Evolutionary conservation across 305 asterid species (phyloP).

Genomic region (Andrographis paniculata): DNA sequence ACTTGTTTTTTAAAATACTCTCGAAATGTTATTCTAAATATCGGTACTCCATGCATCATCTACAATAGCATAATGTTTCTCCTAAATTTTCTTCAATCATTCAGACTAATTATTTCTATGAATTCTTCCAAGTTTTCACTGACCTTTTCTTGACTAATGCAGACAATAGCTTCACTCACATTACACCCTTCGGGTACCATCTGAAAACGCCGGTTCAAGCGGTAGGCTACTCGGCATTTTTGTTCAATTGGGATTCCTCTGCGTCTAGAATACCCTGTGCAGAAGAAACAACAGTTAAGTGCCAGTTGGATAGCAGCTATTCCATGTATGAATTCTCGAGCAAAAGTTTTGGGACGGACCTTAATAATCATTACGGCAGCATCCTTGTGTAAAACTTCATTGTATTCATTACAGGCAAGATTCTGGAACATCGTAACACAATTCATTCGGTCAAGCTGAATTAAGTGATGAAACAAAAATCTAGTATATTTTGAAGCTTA

Average conservation of each 20-base stretch:
- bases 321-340: neutral
- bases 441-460: slow-evolving; percentile 1
- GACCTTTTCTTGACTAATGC: no score
- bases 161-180: no score
- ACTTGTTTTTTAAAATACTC: no score
- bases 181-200: no score
- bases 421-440: slow-evolving; percentile 36
- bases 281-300: slow-evolving; percentile 14
- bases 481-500: slow-evolving; percentile 22
- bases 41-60: no score
- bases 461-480: slow-evolving; percentile 6
- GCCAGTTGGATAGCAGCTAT: slow-evolving; percentile 5
- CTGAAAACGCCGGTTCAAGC: no score
- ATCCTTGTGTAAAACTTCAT: slow-evolving; percentile 87
- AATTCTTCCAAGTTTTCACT: no score
- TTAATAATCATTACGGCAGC: slow-evolving; percentile 81
- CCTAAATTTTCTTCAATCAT: no score
- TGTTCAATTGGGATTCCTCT: slow-evolving; percentile 22
- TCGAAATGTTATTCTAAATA: no score
- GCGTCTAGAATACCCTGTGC: slow-evolving; percentile 50
- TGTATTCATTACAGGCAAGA: slow-evolving; percentile 63
- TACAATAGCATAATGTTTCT: no score
- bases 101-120: no score
- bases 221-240: neutral
- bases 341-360: slow-evolving; percentile 30